phyloP scores from a whole-genome alignment of 345 rosid species.

The Leavenworthia alabamica region DNA sequence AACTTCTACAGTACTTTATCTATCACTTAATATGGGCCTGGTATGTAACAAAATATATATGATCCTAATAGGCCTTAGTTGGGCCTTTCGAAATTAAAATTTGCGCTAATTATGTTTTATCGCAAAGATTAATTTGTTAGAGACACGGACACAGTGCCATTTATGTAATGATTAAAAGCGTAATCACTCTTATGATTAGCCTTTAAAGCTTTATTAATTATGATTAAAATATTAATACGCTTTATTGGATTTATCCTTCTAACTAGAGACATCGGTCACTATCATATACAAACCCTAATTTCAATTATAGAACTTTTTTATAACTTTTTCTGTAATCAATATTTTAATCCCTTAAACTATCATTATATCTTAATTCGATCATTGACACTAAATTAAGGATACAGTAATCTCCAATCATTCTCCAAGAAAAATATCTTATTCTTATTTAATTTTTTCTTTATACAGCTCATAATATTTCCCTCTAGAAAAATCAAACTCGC shows the following conservation, averaged over 20 bases:
- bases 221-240: slow-evolving; percentile 1
- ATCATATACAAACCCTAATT: slow-evolving; percentile 18
- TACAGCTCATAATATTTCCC: slow-evolving; percentile 19
- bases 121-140: neutral
- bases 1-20: neutral
- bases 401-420: neutral
- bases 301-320: neutral
- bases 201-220: slow-evolving; percentile 5
- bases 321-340: neutral
- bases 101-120: neutral
- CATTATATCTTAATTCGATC: neutral
- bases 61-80: neutral
- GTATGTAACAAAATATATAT: neutral
- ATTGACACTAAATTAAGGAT: neutral
- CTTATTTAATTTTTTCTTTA: neutral
- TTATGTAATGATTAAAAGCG: slow-evolving; percentile 5
- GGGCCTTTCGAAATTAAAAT: neutral
- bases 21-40: neutral
- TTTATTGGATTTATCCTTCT: neutral
- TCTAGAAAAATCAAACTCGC: neutral
- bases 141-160: neutral
- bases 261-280: slow-evolving; percentile 9
- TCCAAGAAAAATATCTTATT: neutral
- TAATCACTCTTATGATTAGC: slow-evolving; percentile 18
- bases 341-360: neutral